Conservation (phyloP, 331 rosid genomes). For the Quercus lobata region DNA sequence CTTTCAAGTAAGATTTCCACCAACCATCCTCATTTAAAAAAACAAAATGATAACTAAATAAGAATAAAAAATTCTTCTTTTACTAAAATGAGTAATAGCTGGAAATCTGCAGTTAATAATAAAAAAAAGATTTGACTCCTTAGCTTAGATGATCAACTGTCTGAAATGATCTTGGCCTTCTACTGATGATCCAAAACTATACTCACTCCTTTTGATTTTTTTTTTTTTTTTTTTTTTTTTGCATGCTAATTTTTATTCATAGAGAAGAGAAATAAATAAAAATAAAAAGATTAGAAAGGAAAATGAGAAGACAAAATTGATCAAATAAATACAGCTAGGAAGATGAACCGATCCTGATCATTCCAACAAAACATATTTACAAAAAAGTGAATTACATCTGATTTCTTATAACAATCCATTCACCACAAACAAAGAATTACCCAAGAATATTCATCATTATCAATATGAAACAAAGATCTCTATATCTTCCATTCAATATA, state of each 20-base stretch:
- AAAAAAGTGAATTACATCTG: not conserved
- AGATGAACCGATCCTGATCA: not conserved
- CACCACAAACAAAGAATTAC: not conserved
- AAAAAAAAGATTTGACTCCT: not conserved
- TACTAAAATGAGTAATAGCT: not conserved
- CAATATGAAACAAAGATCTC: not conserved
- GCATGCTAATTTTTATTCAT: not conserved
- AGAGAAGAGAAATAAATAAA: not conserved
- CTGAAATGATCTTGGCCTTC: not conserved
- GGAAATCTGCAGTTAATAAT: too few relatives aligned
- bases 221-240: not conserved
- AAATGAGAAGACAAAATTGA: not conserved
- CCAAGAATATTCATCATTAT: not conserved
- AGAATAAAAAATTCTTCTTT: not conserved
- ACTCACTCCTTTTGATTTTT: not conserved
- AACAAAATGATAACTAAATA: too few relatives aligned
- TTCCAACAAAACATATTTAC: not conserved
- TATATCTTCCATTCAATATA: too few relatives aligned
- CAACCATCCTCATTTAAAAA: not conserved
- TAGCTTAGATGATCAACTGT: not conserved
- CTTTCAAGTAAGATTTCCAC: not conserved
- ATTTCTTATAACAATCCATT: not conserved
- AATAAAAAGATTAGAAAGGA: not conserved
- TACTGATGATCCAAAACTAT: not conserved
- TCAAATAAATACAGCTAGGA: not conserved